Evolutionary conservation across 257 asterid genomes (phyloP).

Genomic region (Thymus quinquecostatus): DNA sequence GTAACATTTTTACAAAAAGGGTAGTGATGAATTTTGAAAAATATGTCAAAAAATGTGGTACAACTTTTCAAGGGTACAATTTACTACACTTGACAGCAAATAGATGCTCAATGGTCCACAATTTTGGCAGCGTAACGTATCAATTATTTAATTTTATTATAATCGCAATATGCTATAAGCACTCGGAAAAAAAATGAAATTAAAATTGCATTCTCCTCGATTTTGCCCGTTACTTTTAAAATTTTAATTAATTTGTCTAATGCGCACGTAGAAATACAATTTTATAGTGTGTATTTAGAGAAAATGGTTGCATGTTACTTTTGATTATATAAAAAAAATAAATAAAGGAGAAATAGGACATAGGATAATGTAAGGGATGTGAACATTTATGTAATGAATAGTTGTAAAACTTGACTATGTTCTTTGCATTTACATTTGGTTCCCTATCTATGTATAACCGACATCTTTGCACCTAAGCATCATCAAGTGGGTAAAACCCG

Average conservation of each 20-base stretch:
- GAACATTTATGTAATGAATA: constrained; percentile 28
- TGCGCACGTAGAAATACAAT: neutral
- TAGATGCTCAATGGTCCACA: constrained; percentile 32
- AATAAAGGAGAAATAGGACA: neutral
- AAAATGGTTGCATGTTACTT: neutral
- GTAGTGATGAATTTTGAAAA: constrained; percentile 8
- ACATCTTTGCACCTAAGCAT: constrained; percentile 33
- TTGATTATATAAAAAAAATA: neutral
- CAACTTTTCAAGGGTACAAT: constrained; percentile 27
- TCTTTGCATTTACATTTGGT: constrained; percentile 44
- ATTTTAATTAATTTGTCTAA: neutral
- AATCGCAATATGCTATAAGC: constrained; percentile 10
- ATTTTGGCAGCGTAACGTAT: neutral
- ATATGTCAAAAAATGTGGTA: constrained; percentile 6
- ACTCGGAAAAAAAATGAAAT: neutral
- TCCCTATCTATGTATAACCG: constrained; percentile 25
- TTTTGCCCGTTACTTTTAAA: neutral
- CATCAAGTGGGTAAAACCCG: neutral
- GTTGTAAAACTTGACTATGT: constrained; percentile 45
- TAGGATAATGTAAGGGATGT: constrained; percentile 23
- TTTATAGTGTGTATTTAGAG: neutral
- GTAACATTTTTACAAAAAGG: neutral
- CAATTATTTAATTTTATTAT: constrained; percentile 22
- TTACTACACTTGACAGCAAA: constrained; percentile 30
- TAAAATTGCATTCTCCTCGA: neutral